phyloP scores from a whole-genome alignment of 2,329 filamentous ascomycete species.

The Ophiostoma sp. region DNA sequence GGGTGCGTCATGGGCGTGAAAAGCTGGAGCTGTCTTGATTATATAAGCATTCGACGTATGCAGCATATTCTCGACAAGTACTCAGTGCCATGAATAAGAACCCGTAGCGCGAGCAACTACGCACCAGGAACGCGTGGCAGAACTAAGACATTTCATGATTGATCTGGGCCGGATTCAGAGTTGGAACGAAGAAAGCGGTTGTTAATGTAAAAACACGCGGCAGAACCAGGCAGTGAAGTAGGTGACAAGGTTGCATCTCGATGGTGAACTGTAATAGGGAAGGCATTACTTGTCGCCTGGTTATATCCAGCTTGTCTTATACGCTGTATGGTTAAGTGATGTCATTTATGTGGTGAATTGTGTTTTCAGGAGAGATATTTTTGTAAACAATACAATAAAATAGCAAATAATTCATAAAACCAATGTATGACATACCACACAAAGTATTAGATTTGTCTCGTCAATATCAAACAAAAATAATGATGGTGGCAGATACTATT shows the following conservation, averaged over 20 bases:
- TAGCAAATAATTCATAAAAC: neutral
- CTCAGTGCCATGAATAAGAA: neutral
- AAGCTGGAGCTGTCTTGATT: neutral
- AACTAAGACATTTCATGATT: neutral
- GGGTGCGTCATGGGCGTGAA: slow-evolving; percentile 5
- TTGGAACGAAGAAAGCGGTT: neutral
- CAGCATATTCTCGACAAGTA: neutral
- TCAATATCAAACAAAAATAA: no score
- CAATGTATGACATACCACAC: no score
- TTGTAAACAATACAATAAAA: neutral
- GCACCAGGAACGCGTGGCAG: neutral
- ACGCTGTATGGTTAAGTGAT: neutral
- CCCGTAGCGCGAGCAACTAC: neutral
- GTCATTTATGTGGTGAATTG: neutral
- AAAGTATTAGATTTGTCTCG: no score
- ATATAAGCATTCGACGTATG: neutral
- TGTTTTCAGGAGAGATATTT: neutral
- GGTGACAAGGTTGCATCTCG: neutral
- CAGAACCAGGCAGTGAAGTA: neutral
- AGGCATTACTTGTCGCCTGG: neutral
- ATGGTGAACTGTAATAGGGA: neutral
- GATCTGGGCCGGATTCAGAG: neutral
- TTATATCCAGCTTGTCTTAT: neutral
- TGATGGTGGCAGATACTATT: no score
- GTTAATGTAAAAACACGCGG: neutral